These are phyloP conservation scores for Candida methanosorbosa DNA, from an alignment of 805 yeast species.

Conservation along the genomic window DNA sequence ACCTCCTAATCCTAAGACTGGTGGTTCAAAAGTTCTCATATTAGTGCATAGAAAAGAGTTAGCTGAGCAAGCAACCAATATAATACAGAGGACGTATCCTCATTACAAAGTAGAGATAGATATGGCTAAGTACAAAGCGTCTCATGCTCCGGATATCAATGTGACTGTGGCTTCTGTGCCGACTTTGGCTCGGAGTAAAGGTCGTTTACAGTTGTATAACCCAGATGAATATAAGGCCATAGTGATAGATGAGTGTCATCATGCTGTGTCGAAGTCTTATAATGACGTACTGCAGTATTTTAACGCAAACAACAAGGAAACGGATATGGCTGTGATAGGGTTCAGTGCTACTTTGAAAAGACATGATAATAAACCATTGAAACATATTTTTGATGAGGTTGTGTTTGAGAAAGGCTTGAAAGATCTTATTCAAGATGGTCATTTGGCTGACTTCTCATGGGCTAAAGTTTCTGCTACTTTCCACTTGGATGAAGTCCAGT, in stretches of 20 bases:
- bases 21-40: conserved; percentile 40
- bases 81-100: conserved; percentile 42
- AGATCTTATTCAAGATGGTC: conserved; percentile 59
- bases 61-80: conserved; percentile 56
- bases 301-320: conserved; percentile 30
- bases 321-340: conserved; percentile 58
- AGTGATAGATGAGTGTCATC: conserved; percentile 89
- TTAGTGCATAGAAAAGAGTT: conserved; percentile 79
- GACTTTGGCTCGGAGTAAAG: conserved; percentile 36
- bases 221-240: conserved; percentile 61
- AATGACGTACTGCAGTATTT: conserved; percentile 50
- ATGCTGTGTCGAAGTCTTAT: conserved; percentile 71
- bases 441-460: conserved; percentile 63
- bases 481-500: conserved; percentile 16
- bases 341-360: conserved; percentile 84
- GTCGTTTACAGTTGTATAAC: conserved; percentile 42
- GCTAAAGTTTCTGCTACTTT: conserved; percentile 42
- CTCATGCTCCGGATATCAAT: conserved; percentile 35
- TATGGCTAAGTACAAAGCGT: conserved; percentile 47
- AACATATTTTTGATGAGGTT: conserved; percentile 58
- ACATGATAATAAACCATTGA: conserved; percentile 57
- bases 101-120: conserved; percentile 51
- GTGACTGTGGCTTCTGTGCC: conserved; percentile 75
- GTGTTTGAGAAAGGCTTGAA: conserved; percentile 59
- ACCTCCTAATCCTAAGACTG: conserved; percentile 12